A percentile compares a stretch with the other conserved stretches of the same genome.
These are phyloP conservation scores for Verticillium nubilum DNA, from an alignment of 2,329 filamentous ascomycete species.

Conservation along the genomic window DNA sequence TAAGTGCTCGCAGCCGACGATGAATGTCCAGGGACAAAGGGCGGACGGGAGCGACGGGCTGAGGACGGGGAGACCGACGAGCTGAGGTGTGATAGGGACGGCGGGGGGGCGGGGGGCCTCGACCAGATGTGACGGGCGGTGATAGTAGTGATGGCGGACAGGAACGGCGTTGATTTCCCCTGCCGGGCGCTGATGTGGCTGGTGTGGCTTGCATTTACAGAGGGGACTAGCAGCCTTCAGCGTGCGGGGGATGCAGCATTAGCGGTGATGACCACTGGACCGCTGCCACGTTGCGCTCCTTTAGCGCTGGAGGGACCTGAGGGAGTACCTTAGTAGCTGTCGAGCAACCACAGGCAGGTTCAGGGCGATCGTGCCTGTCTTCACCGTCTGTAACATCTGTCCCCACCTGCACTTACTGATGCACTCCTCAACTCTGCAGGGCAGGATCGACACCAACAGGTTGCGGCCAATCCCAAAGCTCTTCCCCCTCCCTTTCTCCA, in stretches of 20 bases:
- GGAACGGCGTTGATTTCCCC: neutral
- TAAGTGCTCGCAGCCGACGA: neutral
- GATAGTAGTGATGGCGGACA: neutral
- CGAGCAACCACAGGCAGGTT: neutral
- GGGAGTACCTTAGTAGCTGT: neutral
- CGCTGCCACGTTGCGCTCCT: neutral
- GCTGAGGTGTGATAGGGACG: neutral
- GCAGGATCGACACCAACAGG: neutral
- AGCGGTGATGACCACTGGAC: neutral
- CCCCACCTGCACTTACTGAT: neutral
- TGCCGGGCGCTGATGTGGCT: neutral
- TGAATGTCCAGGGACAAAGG: neutral
- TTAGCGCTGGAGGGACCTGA: neutral
- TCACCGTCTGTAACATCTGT: neutral
- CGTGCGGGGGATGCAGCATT: neutral
- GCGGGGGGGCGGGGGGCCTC: neutral
- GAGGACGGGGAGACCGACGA: neutral
- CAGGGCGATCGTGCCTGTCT: neutral
- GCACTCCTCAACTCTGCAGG: neutral
- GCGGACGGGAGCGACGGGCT: neutral
- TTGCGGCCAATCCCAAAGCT: neutral
- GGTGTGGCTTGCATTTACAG: neutral
- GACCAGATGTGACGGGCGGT: neutral
- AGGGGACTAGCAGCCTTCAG: neutral
- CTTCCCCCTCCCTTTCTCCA: neutral